Percentiles rank a stretch among this genome's conserved stretches.
Evolutionary conservation across 2,329 filamentous ascomycete species (phyloP).

Genomic region (Fusarium pilosicola): DNA sequence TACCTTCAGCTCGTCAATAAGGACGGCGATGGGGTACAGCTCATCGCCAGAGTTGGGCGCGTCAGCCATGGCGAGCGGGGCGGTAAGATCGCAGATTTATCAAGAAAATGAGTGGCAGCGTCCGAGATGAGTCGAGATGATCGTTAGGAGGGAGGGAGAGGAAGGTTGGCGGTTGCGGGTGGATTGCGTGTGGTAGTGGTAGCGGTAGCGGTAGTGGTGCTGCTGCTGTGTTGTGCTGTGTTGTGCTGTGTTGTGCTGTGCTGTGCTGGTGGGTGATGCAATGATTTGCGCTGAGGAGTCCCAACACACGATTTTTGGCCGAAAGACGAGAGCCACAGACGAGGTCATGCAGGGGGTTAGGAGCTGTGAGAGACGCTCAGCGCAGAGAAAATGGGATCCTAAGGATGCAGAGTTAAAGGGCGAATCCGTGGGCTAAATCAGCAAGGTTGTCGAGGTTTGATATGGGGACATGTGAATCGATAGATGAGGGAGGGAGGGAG

Average conservation of each 20-base stretch:
- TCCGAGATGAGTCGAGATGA: conserved; percentile 36
- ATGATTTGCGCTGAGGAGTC: conserved; percentile 48
- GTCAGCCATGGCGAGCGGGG: conserved; percentile 79
- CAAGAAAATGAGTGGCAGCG: conserved; percentile 35
- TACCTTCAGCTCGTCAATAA: conserved; percentile 99
- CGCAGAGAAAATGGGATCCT: conserved; percentile 21
- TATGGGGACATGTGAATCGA: conserved; percentile 41
- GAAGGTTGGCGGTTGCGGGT: conserved; percentile 41
- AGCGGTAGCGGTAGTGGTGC: background rate
- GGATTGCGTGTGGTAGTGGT: conserved; percentile 44
- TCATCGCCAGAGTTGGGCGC: conserved; percentile 93
- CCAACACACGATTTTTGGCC: conserved; percentile 46
- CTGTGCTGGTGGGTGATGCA: conserved; percentile 44
- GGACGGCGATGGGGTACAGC: conserved; percentile 98
- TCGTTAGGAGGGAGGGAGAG: conserved; percentile 34
- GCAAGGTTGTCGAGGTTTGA: conserved; percentile 25
- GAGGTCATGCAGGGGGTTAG: conserved; percentile 7
- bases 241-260: background rate
- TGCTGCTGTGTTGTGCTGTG: background rate
- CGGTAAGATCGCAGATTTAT: conserved; percentile 47
- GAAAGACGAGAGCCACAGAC: conserved; percentile 27
- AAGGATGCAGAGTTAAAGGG: conserved; percentile 25
- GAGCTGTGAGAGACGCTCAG: conserved; percentile 23
- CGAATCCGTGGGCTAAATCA: conserved; percentile 35
- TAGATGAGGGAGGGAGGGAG: conserved; percentile 43